Evolutionary conservation across 306 rosid genomes (phyloP).

Genomic region (Sicyos edulis): DNA sequence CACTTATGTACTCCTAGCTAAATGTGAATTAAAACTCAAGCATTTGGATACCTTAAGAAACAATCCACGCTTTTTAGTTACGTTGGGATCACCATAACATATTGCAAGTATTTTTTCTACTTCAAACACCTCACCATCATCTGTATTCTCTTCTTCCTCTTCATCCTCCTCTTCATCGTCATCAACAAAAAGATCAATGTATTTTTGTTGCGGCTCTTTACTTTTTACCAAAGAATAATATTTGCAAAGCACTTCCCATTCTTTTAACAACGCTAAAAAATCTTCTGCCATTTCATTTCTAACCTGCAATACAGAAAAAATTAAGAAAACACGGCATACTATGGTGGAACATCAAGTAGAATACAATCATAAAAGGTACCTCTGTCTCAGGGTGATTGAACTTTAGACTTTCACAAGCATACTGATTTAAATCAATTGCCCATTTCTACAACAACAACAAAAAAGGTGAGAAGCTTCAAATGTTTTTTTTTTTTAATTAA

Average conservation of each 20-base stretch:
- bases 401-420: conserved; percentile 57
- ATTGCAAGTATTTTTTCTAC: conserved; percentile 43
- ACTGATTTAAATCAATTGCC: conserved; percentile 65
- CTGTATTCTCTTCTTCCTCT: conserved; percentile 18
- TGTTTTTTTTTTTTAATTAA: no score
- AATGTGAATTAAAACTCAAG: background rate
- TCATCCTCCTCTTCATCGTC: conserved; percentile 19
- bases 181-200: conserved; percentile 26
- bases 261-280: conserved; percentile 47
- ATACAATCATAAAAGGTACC: conserved; percentile 28
- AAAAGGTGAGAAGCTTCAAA: no score
- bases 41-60: conserved; percentile 46
- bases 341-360: background rate
- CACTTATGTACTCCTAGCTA: background rate
- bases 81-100: conserved; percentile 54
- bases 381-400: conserved; percentile 68
- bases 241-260: conserved; percentile 57
- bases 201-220: conserved; percentile 35
- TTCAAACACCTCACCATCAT: conserved; percentile 44
- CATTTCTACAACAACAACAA: conserved; percentile 39
- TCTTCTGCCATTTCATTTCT: conserved; percentile 71
- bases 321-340: background rate
- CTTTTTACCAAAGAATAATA: conserved; percentile 36
- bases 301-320: conserved; percentile 37
- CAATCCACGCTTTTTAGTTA: conserved; percentile 31